Base-by-base conservation (phyloP, 176 grass and related monocot species). In the Triticum urartu region DNA sequence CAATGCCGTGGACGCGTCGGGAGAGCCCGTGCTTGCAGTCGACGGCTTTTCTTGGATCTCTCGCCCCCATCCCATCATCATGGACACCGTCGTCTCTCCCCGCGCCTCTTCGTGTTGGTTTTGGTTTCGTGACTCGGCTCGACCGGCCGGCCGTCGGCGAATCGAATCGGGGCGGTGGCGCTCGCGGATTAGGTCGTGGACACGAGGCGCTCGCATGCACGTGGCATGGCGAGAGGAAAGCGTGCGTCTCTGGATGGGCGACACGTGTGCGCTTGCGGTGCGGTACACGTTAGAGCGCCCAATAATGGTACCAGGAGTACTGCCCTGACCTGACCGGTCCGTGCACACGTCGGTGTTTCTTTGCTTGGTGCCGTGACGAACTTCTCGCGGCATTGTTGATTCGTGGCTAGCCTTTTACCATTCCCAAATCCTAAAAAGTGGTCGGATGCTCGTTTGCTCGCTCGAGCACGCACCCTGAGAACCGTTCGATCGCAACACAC, bases 31-130 rank as follows among this genome's bases (percentile, higher is more conserved):
- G 36, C 36, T 38, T 38, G 24, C 17, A 35, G 67, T 10, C 67
- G 33, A 68, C 20, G 40, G n/a, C 21, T 64, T 87, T 81, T 74
- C 78, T 54, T 39, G 68, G 77, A 38, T 64, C 59, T 42, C 58
- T 79, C 75, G 74, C 43, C 2, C 39, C 2, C 9, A 7, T 8
- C 17, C 6, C 78, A 8, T 18, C 35, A 9, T 74, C 58, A 9
- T 54, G 15, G 50, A 54, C 39, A 14, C 2, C 47, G 26, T 20
- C 25, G 1, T 11, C 61, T 39, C 34, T 47, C 48, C 0, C 48
- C 1, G 39, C 39, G 15, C 66, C 11, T 9, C 68, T 24, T 5
- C 40, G 69, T 76, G 79, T 66, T 68, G 71, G 79, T 39, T 42
- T 68, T 68, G 45, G 79, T 32, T 52, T 82, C 17, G 61, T 77